Percentiles rank a stretch among this genome's conserved stretches.
Evolutionary conservation across 2,329 filamentous ascomycete species (phyloP).

Genomic region (Sordariomycetes sp.): DNA sequence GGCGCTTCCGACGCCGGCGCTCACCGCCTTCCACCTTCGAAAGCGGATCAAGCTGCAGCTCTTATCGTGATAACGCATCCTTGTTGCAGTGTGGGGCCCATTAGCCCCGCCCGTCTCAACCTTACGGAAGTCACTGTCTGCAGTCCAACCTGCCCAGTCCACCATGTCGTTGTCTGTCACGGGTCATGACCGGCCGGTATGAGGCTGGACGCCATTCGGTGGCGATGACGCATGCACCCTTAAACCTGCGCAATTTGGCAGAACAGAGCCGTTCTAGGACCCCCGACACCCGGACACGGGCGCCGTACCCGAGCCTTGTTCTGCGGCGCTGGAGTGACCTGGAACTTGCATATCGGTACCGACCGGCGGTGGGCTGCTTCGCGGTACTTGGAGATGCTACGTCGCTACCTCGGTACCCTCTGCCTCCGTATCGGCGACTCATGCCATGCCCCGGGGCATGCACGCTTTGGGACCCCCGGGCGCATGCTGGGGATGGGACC

Average conservation of each 20-base stretch:
- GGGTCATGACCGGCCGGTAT: conserved; percentile 2
- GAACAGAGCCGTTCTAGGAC: neutral
- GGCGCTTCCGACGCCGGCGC: neutral
- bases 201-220: neutral
- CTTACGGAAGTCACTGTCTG: neutral
- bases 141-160: neutral
- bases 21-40: neutral
- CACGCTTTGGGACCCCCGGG: neutral
- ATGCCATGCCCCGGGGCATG: neutral
- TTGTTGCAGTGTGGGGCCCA: neutral
- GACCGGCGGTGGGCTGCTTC: neutral
- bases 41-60: neutral
- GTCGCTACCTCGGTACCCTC: neutral
- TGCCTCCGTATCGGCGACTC: neutral
- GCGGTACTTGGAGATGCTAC: neutral
- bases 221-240: neutral
- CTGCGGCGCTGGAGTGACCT: neutral
- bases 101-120: neutral
- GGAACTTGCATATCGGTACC: neutral
- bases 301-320: neutral
- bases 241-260: neutral
- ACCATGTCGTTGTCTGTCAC: neutral
- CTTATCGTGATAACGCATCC: neutral
- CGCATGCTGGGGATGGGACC: neutral
- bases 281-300: neutral